phyloP scores from a whole-genome alignment of 257 asterid genomes.

The Coffea canephora region DNA sequence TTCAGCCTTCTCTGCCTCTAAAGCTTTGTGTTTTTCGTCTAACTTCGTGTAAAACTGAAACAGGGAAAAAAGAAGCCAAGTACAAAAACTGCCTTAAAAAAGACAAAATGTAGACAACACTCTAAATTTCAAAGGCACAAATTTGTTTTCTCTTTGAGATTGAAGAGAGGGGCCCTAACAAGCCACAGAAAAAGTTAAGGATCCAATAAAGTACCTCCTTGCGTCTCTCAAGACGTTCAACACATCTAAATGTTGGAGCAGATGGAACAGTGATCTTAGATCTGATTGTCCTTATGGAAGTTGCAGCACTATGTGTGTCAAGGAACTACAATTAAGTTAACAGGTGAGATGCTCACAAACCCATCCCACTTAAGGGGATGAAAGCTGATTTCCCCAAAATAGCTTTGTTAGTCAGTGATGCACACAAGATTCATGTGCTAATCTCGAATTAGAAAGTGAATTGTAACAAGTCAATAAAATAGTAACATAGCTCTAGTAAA shows the following conservation, averaged over 20 bases:
- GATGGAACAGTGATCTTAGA: conserved; percentile 78
- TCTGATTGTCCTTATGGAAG: conserved; percentile 63
- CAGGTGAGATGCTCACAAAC: neutral
- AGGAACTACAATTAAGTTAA: conserved; percentile 21
- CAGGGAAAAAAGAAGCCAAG: neutral
- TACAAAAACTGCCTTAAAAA: conserved; percentile 2
- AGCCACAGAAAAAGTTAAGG: neutral
- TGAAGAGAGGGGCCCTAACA: neutral
- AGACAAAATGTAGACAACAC: neutral
- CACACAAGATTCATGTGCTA: neutral
- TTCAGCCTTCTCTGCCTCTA: conserved; percentile 78
- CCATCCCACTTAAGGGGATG: neutral
- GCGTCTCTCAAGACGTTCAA: conserved; percentile 67
- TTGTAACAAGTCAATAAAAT: neutral
- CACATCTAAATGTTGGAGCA: conserved; percentile 60
- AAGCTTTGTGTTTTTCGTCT: conserved; percentile 81
- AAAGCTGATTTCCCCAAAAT: neutral
- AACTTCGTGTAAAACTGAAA: conserved; percentile 66
- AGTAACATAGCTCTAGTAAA: neutral
- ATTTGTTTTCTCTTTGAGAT: neutral
- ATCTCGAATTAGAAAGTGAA: neutral
- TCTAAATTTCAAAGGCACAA: neutral
- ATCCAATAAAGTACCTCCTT: conserved; percentile 54
- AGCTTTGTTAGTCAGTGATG: neutral
- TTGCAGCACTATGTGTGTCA: conserved; percentile 58